Base-by-base conservation (phyloP, 257 asterid species). In the Solanum chilense region DNA sequence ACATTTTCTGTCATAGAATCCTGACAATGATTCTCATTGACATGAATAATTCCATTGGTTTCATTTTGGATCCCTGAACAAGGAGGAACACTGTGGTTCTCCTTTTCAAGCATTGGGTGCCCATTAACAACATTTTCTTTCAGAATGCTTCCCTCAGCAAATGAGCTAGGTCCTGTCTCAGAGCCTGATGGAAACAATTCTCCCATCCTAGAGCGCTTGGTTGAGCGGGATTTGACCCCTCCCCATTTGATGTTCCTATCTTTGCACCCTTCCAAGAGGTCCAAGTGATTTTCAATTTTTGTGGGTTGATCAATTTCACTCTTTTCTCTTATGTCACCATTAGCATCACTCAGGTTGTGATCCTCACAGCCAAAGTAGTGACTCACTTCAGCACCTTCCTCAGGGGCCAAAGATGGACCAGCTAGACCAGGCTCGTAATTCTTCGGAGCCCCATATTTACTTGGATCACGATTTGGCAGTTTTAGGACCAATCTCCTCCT, bases 161-260 rank as follows among this genome's bases (percentile, higher is more conserved):
- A 88, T 45, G 91, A 90, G 87, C 88, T 90, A 88, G 92, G 85
- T 87, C 90, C 92, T 77, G 91, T 88, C 76, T 86, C 88, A 85
- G 90, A 84, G 83, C 87, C 89, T 68, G 93, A 88, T 85, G 93
- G 71, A 37, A 85, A 86, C 83, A 93, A 87, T 92, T 93, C 97
- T 81, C 91, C 98, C 75, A 89, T 85, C 91, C 91, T 96, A 81
- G 91, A 85, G 90, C 94, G 96, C 90, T 97, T 97, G 76, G 97
- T 90, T 69, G 98, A 91, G 82, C 99, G 98, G 86, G 93, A 69
- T 89, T 89, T 95, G 91, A 94, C 95, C 85, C 99, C 99, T 88
- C 98, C 99, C 99, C 99, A 97, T 85, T 94, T 91, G 86, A 93
- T 90, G 83, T 93, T 88, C 71, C 96, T 92, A 86, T 92, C 92